phyloP scores from a whole-genome alignment of 495 filamentous ascomycete genomes.

The Usnea hakonensis region DNA sequence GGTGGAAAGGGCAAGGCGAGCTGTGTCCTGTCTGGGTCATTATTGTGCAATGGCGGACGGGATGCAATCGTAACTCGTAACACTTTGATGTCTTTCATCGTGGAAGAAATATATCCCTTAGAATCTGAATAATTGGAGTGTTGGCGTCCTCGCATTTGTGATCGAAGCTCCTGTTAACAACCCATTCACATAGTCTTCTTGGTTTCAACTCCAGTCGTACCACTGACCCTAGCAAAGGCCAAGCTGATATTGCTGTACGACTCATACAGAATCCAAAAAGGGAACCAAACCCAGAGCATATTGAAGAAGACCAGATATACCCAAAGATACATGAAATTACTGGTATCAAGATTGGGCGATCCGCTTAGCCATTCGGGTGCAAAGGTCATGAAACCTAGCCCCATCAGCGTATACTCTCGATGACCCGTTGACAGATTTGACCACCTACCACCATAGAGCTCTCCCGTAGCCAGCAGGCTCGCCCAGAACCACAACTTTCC shows the following conservation, averaged over 20 bases:
- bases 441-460: slow-evolving; percentile 73
- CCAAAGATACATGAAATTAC: slow-evolving; percentile 80
- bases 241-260: slow-evolving; percentile 51
- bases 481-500: slow-evolving; percentile 61
- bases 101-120: not conserved
- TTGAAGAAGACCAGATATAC: slow-evolving; percentile 91
- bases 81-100: not conserved
- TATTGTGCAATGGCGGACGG: not conserved
- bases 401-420: not conserved
- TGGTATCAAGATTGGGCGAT: slow-evolving; percentile 65
- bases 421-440: not conserved
- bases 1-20: not conserved
- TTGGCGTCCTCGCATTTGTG: not conserved
- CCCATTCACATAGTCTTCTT: not conserved
- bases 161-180: not conserved
- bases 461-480: slow-evolving; percentile 75
- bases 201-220: not conserved
- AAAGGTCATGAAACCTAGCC: slow-evolving; percentile 83
- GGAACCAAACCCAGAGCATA: slow-evolving; percentile 50
- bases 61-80: not conserved
- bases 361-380: slow-evolving; percentile 85
- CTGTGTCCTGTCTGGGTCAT: not conserved
- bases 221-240: slow-evolving; percentile 40
- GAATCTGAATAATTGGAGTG: not conserved
- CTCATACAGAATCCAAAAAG: slow-evolving; percentile 67